Evolutionary conservation across 352 stramenopile genomes (phyloP).

Genomic region (Phytophthora meadii): DNA sequence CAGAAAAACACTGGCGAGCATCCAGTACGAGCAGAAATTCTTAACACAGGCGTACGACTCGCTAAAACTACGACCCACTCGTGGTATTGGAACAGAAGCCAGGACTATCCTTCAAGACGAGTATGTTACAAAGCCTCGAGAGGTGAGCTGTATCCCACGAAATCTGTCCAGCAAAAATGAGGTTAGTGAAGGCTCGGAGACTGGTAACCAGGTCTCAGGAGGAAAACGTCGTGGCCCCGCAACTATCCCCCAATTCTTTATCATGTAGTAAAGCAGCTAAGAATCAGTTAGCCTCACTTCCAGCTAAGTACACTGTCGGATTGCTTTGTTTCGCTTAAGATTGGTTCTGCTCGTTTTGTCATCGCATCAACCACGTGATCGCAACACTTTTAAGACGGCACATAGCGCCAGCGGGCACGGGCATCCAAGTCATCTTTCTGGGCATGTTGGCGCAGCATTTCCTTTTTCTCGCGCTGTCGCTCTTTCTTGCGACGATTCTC

Average conservation of each 20-base stretch:
- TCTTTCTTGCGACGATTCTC: slow-evolving; percentile 84
- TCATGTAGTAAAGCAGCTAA: slow-evolving; percentile 50
- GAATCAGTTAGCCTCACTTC: slow-evolving; percentile 4
- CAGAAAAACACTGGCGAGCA: slow-evolving; percentile 69
- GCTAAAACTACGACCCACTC: slow-evolving; percentile 34
- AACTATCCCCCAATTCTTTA: slow-evolving; percentile 75
- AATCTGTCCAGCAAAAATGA: slow-evolving; percentile 28
- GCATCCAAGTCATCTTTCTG: slow-evolving; percentile 77
- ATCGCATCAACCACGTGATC: background rate
- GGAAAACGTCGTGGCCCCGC: slow-evolving; percentile 53
- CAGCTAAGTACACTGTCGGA: slow-evolving; percentile 22
- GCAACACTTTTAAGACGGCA: slow-evolving; percentile 45
- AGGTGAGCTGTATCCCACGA: slow-evolving; percentile 64
- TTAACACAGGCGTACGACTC: slow-evolving; percentile 34
- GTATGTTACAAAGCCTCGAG: slow-evolving; percentile 64
- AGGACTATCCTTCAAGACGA: slow-evolving; percentile 77
- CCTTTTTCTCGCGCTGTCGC: slow-evolving; percentile 78
- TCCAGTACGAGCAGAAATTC: slow-evolving; percentile 71
- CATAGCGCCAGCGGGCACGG: slow-evolving; percentile 73
- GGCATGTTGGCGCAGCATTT: slow-evolving; percentile 68
- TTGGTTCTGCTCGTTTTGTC: slow-evolving; percentile 2
- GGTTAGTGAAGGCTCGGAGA: slow-evolving; percentile 11
- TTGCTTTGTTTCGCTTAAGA: slow-evolving; percentile 16
- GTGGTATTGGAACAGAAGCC: slow-evolving; percentile 46
- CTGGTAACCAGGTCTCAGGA: slow-evolving; percentile 22